A percentile compares a stretch with the other conserved stretches of the same genome.
Conservation (phyloP, 345 rosid species). For the Citrus australasica region DNA sequence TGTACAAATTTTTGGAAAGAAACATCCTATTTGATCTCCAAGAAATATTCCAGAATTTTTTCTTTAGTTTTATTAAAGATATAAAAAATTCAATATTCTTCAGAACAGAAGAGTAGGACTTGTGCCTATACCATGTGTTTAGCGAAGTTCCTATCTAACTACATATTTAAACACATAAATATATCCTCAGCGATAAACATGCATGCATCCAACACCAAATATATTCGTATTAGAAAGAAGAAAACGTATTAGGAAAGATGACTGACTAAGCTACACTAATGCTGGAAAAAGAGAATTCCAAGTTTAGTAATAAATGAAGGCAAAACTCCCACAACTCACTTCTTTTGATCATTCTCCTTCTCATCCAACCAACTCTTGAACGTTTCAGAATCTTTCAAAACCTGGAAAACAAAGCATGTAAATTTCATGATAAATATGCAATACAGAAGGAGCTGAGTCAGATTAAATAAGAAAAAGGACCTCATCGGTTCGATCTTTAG, state of each 20-base stretch:
- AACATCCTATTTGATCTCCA: too few species aligned
- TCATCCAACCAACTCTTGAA: slow-evolving; percentile 79
- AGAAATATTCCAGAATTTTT: not conserved
- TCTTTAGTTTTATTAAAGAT: not conserved
- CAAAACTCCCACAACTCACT: slow-evolving; percentile 43
- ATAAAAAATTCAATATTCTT: not conserved
- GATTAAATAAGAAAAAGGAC: slow-evolving; percentile 30
- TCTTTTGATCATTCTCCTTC: slow-evolving; percentile 74
- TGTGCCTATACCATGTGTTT: too few species aligned
- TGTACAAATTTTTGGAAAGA: too few species aligned
- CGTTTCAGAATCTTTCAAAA: slow-evolving; percentile 55
- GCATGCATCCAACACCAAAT: not conserved
- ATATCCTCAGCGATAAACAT: too few species aligned
- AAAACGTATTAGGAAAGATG: not conserved
- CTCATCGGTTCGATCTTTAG: slow-evolving; percentile 70
- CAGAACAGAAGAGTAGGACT: not conserved
- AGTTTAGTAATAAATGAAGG: not conserved
- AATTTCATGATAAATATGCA: not conserved
- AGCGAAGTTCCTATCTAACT: too few species aligned
- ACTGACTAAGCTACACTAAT: not conserved
- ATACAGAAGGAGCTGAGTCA: not conserved
- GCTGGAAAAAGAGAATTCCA: not conserved
- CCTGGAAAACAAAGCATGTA: slow-evolving; percentile 33
- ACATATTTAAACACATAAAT: too few species aligned
- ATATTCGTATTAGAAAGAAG: not conserved